Conservation (phyloP, 2,329 filamentous ascomycete genomes). For the Aspergillus sp. region DNA sequence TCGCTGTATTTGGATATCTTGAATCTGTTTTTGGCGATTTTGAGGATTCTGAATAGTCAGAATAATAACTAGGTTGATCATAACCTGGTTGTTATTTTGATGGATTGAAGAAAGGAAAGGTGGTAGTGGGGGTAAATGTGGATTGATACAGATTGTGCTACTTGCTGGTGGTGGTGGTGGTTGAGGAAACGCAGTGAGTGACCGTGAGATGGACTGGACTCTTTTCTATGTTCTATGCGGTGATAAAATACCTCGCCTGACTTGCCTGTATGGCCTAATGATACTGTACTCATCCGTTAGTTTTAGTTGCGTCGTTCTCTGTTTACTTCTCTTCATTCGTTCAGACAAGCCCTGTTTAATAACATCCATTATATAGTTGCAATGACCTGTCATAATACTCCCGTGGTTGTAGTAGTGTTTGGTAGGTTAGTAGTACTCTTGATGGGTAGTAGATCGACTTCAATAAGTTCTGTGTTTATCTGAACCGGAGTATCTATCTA, state of each 20-base stretch:
- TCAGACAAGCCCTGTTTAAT: too few species aligned
- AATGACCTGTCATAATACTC: too few species aligned
- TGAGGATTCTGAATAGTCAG: slow-evolving; percentile 95
- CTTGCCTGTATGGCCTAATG: background rate
- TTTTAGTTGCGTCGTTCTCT: background rate
- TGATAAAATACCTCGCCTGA: background rate
- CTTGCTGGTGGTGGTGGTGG: background rate
- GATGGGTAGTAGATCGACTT: too few species aligned
- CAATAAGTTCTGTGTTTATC: too few species aligned
- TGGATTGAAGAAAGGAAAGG: background rate
- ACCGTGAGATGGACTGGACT: too few species aligned
- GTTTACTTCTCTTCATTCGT: background rate
- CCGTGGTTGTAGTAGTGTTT: too few species aligned
- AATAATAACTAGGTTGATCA: slow-evolving; percentile 71
- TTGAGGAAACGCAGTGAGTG: background rate
- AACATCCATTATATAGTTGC: too few species aligned
- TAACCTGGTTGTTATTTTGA: background rate
- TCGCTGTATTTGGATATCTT: slow-evolving; percentile 94
- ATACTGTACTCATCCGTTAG: background rate
- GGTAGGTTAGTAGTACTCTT: too few species aligned
- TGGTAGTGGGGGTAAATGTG: background rate
- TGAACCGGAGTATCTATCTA: too few species aligned
- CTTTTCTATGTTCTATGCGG: background rate
- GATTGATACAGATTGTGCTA: too few species aligned
- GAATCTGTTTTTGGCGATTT: slow-evolving; percentile 94